A percentile compares a stretch with the other conserved stretches of the same genome.
Evolutionary conservation across 306 rosid species (phyloP).

Genomic region (Myrica gale): DNA sequence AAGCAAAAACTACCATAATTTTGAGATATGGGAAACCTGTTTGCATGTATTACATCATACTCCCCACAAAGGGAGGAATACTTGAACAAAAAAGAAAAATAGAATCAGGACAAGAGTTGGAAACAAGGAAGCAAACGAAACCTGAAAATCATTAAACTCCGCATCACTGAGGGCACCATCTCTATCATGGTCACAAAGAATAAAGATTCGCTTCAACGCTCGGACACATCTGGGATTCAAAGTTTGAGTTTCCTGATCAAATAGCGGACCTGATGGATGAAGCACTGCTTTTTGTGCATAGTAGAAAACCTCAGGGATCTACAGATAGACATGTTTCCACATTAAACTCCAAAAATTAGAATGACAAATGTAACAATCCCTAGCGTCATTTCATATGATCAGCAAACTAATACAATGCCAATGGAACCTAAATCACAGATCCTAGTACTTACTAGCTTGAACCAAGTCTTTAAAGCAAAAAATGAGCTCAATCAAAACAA

Average conservation of each 20-base stretch:
- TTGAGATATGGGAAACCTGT: background rate
- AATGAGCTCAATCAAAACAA: background rate
- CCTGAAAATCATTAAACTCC: constrained; percentile 65
- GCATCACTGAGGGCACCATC: constrained; percentile 80
- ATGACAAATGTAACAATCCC: background rate
- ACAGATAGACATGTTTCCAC: constrained; percentile 25
- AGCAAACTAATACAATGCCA: background rate
- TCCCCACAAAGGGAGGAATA: background rate
- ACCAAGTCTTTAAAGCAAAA: background rate
- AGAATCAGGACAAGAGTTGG: background rate
- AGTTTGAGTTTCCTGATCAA: constrained; percentile 94
- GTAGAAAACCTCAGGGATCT: constrained; percentile 97
- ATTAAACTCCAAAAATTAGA: background rate
- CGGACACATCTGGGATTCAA: constrained; percentile 91
- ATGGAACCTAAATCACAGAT: constrained; percentile 4
- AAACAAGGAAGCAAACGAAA: background rate
- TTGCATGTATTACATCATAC: constrained; percentile 2
- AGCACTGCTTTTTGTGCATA: constrained; percentile 99
- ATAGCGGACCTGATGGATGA: constrained; percentile 94
- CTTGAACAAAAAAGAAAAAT: background rate
- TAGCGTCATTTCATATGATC: constrained; percentile 6
- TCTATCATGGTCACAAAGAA: constrained; percentile 86
- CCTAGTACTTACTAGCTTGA: constrained; percentile 13
- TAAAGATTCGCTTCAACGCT: constrained; percentile 92
- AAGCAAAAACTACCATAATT: background rate